phyloP scores from a whole-genome alignment of 148 eudicot genomes.

The Camellia japonica region DNA sequence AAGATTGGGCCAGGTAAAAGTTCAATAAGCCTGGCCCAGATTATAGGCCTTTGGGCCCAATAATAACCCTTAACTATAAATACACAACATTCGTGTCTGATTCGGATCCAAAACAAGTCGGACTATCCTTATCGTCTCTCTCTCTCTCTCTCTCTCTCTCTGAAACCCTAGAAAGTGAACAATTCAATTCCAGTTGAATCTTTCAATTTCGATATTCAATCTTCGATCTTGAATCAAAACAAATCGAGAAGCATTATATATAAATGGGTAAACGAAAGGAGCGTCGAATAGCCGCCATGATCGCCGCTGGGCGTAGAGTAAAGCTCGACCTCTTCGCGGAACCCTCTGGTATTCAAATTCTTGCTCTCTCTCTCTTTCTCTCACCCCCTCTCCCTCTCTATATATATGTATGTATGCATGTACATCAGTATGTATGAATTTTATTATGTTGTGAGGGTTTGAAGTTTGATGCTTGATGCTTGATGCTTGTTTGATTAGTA shows the following conservation, averaged over 20 bases:
- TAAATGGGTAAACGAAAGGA: slow-evolving; percentile 90
- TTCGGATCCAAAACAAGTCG: too few species aligned
- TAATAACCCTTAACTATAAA: too few species aligned
- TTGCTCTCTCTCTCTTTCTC: neutral
- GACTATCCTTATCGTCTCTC: too few species aligned
- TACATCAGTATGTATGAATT: neutral
- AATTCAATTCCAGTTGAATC: neutral
- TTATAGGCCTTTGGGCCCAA: too few species aligned
- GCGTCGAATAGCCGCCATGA: slow-evolving; percentile 71
- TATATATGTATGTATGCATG: neutral
- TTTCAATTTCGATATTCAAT: neutral
- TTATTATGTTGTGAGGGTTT: neutral
- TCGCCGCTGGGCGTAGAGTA: slow-evolving; percentile 73
- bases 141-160: too few species aligned
- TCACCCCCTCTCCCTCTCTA: neutral
- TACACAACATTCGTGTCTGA: too few species aligned
- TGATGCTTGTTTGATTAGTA: neutral
- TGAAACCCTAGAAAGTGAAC: neutral
- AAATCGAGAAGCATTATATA: neutral
- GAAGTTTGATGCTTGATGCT: too few species aligned
- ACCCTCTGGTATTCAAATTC: slow-evolving; percentile 75
- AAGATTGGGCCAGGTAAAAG: too few species aligned
- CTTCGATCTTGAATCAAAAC: neutral
- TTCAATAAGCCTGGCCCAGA: too few species aligned
- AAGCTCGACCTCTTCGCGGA: slow-evolving; percentile 94